Conservation (phyloP, 1,284 basidiomycete species). For the Ganoderma multipileum region DNA sequence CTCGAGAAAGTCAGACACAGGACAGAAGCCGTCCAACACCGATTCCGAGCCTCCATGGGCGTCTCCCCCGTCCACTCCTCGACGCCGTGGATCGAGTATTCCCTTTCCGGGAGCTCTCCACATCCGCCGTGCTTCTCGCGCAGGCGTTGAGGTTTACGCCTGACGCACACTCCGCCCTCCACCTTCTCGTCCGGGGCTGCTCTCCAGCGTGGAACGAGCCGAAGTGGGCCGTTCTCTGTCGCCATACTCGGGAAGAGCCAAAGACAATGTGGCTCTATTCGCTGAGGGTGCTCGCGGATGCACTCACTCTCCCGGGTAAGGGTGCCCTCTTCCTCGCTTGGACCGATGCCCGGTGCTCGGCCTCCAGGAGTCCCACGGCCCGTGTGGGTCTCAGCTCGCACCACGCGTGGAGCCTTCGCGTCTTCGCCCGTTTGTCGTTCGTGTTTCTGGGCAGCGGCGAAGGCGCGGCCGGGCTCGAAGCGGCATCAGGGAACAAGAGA, state of each 20-base stretch:
- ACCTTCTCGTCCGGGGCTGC: background rate
- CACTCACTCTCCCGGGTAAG: background rate
- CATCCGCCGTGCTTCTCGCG: background rate
- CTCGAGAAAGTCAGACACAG: background rate
- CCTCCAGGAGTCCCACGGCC: background rate
- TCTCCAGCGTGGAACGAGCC: background rate
- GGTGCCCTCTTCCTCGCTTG: background rate
- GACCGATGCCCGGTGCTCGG: background rate
- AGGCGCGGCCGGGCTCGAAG: background rate
- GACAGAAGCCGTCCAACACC: conserved; percentile 2
- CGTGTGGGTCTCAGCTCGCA: background rate
- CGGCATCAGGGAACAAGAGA: background rate
- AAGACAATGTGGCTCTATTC: background rate
- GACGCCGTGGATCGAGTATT: background rate
- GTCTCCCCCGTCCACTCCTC: background rate
- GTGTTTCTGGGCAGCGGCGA: conserved; percentile 5
- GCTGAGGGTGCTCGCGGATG: background rate
- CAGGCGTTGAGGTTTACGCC: background rate
- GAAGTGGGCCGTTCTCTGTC: background rate
- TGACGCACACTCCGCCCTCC: background rate
- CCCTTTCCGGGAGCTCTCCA: background rate
- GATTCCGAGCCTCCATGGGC: background rate
- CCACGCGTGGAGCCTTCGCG: background rate
- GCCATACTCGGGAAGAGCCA: background rate
- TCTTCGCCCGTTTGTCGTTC: background rate